Percentiles rank a stretch among this genome's conserved stretches.
Evolutionary conservation across 169 alveolate genomes (phyloP).

Genomic region (Cryptosporidium baileyi): DNA sequence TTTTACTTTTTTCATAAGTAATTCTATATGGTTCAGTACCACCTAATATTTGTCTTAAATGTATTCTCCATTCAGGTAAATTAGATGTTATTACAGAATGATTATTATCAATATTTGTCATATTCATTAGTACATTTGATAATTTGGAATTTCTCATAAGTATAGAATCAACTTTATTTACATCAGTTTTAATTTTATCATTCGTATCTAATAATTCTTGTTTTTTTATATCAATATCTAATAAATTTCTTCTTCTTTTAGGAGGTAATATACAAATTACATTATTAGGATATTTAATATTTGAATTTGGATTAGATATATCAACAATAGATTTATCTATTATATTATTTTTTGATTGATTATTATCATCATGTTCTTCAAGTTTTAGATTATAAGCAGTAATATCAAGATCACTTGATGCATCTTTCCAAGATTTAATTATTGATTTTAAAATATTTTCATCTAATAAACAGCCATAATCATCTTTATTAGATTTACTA

Average conservation of each 20-base stretch:
- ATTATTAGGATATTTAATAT: too few species aligned
- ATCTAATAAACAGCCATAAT: slow-evolving; percentile 51
- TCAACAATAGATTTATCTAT: too few species aligned
- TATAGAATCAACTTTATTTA: background rate
- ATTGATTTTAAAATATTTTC: background rate
- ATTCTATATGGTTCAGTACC: slow-evolving; percentile 54
- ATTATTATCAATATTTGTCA: background rate
- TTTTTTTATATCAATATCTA: too few species aligned
- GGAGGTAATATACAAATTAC: too few species aligned
- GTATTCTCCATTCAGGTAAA: slow-evolving; percentile 66
- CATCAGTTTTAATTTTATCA: too few species aligned
- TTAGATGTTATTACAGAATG: background rate
- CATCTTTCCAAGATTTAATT: slow-evolving; percentile 65
- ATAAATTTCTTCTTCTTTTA: slow-evolving; percentile 13
- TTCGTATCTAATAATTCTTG: too few species aligned
- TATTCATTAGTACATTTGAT: background rate
- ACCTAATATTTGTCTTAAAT: slow-evolving; percentile 42
- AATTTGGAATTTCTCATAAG: background rate
- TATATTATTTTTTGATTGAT: too few species aligned
- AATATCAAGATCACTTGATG: slow-evolving; percentile 33
- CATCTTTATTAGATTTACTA: background rate
- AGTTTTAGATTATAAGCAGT: too few species aligned
- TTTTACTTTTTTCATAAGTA: slow-evolving; percentile 5
- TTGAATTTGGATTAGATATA: too few species aligned
- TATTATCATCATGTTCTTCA: too few species aligned